Evolutionary conservation across 1,284 basidiomycete species (phyloP), one percentile per base, ranked within the genome.

Genomic region (Microbotryum silenes-acaulis): DNA sequence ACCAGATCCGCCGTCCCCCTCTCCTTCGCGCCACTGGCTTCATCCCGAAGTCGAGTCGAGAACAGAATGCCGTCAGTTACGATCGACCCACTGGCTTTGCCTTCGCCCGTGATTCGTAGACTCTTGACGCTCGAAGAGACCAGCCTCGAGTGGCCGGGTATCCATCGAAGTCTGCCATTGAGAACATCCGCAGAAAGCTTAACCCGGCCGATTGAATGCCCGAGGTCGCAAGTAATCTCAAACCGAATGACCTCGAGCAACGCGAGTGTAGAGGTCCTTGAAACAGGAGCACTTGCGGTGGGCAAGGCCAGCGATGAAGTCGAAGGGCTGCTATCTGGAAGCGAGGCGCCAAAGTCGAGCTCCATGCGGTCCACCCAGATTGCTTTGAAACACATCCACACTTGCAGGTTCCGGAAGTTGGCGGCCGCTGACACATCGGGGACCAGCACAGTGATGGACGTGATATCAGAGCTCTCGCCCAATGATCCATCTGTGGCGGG

Each of bases 301-400:
- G 37, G 37, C 37, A 42, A 42, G 12, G 37, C 37, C 37, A 42
- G 37, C 14, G 37, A 14, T 3, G 37, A 42, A 42, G 37, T 5
- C 16, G 37, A 42, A 16, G 37, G 37, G 37, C 37, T 42, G 37
- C 37, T 6, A 42, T 42, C 37, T 42, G 37, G 16, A 50, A 50
- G 48, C 10, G 23, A 50, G 27, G 21, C 16, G 16, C 37, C 6
- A 6, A 18, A 42, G 37, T 51, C 62, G 31, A 63, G 51, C 45
- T 62, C 62, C 25, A 91, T 89, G 48, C 84, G 83, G 71, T 91
- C 89, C 51, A 92, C 74, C 88, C 89, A 92, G 21, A 91, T 88
- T 1, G 89, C 89, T 74, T 91, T 90, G 80, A 91, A 89, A 74
- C 88, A 89, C 31, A 91, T 78, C 52, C 90, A 82, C 71, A 91